Percentiles rank a stretch among this genome's conserved stretches.
Conservation (phyloP, 2,329 filamentous ascomycete species). For the Colletotrichum chlorophyti region DNA sequence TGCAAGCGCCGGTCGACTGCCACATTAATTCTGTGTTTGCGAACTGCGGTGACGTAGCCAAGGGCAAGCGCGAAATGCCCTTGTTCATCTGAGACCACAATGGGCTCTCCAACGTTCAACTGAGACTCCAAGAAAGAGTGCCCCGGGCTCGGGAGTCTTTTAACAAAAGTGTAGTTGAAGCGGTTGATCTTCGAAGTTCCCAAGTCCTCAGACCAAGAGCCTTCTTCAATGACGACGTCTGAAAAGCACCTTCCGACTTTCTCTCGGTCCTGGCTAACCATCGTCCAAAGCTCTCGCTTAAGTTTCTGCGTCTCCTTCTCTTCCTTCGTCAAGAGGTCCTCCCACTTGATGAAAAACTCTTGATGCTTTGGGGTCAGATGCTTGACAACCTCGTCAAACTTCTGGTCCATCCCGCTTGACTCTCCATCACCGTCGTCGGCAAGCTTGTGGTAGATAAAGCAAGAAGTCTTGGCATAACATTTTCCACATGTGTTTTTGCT, state of each 20-base stretch:
- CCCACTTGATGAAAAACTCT: conserved; percentile 94
- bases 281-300: conserved; percentile 92
- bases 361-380: conserved; percentile 78
- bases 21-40: conserved; percentile 79
- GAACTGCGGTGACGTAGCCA: conserved; percentile 84
- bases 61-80: conserved; percentile 95
- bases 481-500: conserved; percentile 81
- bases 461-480: conserved; percentile 90
- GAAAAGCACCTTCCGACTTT: conserved; percentile 89
- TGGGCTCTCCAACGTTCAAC: conserved; percentile 83
- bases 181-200: conserved; percentile 86
- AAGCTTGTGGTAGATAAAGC: conserved; percentile 93
- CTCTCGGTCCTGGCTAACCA: conserved; percentile 88
- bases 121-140: conserved; percentile 95
- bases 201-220: conserved; percentile 73
- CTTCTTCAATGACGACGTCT: conserved; percentile 82
- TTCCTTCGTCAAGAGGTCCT: conserved; percentile 89
- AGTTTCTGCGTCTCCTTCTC: conserved; percentile 89
- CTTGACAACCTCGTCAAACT: conserved; percentile 81
- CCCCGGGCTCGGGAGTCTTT: conserved; percentile 63
- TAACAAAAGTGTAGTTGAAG: conserved; percentile 85
- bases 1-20: conserved; percentile 90
- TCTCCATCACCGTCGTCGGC: conserved; percentile 84
- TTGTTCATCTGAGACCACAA: conserved; percentile 94
- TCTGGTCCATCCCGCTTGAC: conserved; percentile 79